Evolutionary conservation across 352 stramenopile species (phyloP), one percentile per base, ranked within the genome.

Genomic region (Phytopythium boreale): DNA sequence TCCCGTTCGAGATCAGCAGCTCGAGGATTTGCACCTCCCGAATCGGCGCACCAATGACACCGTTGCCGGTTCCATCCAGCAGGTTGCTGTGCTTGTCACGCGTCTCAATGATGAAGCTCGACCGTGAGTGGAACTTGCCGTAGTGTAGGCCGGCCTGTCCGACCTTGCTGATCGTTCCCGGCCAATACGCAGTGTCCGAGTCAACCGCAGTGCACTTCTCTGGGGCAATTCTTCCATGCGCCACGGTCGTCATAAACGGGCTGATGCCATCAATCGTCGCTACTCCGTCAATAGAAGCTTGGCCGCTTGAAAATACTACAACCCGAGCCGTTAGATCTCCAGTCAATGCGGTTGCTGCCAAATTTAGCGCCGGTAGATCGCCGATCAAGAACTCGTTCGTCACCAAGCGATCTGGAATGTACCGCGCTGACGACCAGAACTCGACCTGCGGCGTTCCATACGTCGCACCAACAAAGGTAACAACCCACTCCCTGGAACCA

Each of bases 11-110:
- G 60, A 91, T 86, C 47, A 68, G 75, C 2, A 82, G 96, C 70
- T 98, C 88, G 20, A 99, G 73, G 27, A 98, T 93, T 68, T 98
- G 95, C 10, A 97, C 61, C 69, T 99, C 96, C 26, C 79, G 62
- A 6, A 87, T 56, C 2, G 95, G 93, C 1, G 70, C 72, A 0
- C 79, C 80, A 7, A 71, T 68, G 4, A 72, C 59, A 19, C 79
- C 82, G 39, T 82, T 82, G n/a, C 85, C 81, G 5, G 79, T 92
- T 0, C 89, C 94, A 56, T 96, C 75, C 7, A 98, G 78, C 37
- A 93, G 65, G 71, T 99, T 99, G 29, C 79, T 87, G 63, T 97
- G 92, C 0, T 81, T 62, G 64, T 99, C 96, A 7, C 92, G 79
- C 20, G 91, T 87, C 70, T 98, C 92, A 64, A 99, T 98, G 24